Percentiles rank a stretch among this genome's conserved stretches.
These are phyloP conservation scores for Lachancea cidri DNA, from an alignment of 805 yeast species.

Conservation along the genomic window DNA sequence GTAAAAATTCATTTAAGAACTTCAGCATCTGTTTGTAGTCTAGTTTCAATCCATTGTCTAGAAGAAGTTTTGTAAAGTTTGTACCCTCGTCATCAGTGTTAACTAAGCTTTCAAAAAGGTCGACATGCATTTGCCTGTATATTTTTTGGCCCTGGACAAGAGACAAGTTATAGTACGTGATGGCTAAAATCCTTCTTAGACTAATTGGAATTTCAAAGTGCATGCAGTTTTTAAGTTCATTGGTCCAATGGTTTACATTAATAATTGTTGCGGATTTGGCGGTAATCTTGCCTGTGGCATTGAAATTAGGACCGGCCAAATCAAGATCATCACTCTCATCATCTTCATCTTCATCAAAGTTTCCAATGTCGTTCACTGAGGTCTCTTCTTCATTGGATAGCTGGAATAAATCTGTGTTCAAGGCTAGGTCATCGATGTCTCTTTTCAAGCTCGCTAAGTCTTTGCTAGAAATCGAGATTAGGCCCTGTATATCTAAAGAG, in stretches of 20 bases:
- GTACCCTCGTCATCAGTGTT: conserved; percentile 33
- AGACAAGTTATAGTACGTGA: conserved; percentile 66
- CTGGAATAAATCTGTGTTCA: conserved; percentile 48
- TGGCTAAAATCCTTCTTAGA: conserved; percentile 54
- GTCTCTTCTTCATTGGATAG: conserved; percentile 28
- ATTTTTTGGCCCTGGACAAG: conserved; percentile 68
- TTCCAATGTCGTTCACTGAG: conserved; percentile 35
- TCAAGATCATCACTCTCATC: conserved; percentile 27
- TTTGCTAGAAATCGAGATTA: conserved; percentile 57
- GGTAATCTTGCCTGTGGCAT: conserved; percentile 51
- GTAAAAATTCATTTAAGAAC: conserved; percentile 34
- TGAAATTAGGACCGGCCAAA: conserved; percentile 34
- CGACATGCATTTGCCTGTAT: conserved; percentile 54
- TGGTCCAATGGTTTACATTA: conserved; percentile 78
- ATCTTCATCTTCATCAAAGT: conserved; percentile 40
- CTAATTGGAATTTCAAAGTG: conserved; percentile 69
- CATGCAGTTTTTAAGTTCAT: conserved; percentile 73
- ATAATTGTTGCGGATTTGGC: conserved; percentile 69
- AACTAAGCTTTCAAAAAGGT: conserved; percentile 55
- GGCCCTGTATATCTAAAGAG: conserved; percentile 70
- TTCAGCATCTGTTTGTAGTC: conserved; percentile 34
- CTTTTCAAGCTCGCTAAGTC: conserved; percentile 49
- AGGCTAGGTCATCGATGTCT: conserved; percentile 42
- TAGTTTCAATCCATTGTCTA: conserved; percentile 28
- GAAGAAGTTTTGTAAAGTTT: conserved; percentile 29